Evolutionary conservation across 768 basidiomycete species (phyloP).

Genomic region (Psilocybe azurescens): DNA sequence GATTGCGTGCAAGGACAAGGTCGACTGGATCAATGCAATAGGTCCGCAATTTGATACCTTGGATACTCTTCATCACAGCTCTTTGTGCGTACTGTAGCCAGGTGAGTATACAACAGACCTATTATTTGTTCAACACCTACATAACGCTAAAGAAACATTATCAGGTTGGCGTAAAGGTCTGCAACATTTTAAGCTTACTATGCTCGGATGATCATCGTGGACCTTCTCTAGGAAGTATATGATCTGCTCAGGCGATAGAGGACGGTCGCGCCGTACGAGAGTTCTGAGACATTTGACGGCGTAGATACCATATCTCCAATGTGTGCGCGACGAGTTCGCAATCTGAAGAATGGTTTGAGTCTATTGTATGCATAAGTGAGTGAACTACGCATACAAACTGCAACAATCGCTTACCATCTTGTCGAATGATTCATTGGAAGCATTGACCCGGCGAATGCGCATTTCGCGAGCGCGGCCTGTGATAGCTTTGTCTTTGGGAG

Average conservation of each 20-base stretch:
- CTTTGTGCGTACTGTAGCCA: conserved; percentile 65
- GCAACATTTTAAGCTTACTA: conserved; percentile 48
- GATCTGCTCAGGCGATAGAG: conserved; percentile 53
- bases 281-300: conserved; percentile 72
- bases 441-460: conserved; percentile 47
- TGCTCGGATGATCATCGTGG: conserved; percentile 66
- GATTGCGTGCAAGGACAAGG: conserved; percentile 62
- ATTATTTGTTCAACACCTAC: conserved; percentile 39
- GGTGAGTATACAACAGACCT: background rate
- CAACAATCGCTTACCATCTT: conserved; percentile 44
- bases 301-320: conserved; percentile 82
- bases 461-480: conserved; percentile 46
- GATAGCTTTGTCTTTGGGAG: conserved; percentile 41
- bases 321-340: conserved; percentile 64
- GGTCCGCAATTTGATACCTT: conserved; percentile 84
- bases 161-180: conserved; percentile 7
- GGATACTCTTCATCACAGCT: conserved; percentile 76
- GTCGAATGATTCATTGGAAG: conserved; percentile 46
- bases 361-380: conserved; percentile 31
- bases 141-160: conserved; percentile 51
- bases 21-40: conserved; percentile 60
- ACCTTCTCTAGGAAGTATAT: conserved; percentile 64
- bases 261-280: conserved; percentile 67
- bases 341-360: conserved; percentile 54
- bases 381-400: background rate